Percentiles rank a stretch among this genome's conserved stretches.
These are phyloP conservation scores for Chlorella ohadii DNA, from an alignment of 139 green algal genomes.

Conservation along the genomic window DNA sequence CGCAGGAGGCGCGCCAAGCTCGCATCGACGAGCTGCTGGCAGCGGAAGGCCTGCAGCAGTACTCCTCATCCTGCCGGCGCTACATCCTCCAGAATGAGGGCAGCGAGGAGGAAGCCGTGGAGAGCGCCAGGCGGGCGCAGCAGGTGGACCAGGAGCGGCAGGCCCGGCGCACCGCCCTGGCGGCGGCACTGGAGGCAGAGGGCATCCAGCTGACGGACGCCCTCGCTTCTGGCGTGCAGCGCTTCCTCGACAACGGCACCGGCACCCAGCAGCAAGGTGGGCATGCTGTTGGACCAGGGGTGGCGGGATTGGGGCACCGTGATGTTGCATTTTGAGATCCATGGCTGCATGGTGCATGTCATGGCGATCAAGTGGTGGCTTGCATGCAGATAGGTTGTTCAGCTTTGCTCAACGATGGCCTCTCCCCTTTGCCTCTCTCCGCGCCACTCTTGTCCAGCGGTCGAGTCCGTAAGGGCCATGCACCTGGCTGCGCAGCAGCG, in stretches of 20 bases:
- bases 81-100: not conserved
- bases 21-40: not conserved
- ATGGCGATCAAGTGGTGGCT: no score
- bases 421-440: no score
- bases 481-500: not conserved
- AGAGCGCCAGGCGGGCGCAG: not conserved
- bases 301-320: no score
- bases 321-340: no score
- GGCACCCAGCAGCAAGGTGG: not conserved
- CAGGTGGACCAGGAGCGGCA: not conserved
- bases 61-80: not conserved
- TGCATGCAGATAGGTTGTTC: no score
- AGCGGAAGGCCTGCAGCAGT: not conserved
- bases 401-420: no score
- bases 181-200: not conserved
- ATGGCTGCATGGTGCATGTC: no score
- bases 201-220: not conserved
- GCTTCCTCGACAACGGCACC: not conserved
- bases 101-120: constrained; percentile 1
- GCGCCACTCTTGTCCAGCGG: not conserved
- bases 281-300: not conserved
- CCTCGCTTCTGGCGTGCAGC: not conserved
- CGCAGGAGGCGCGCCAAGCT: not conserved
- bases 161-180: not conserved
- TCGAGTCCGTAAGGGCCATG: not conserved